Percentiles rank a stretch among this genome's conserved stretches.
phyloP scores from a whole-genome alignment of 1,284 basidiomycete species.

The Austroboletus novae-zelandiae region DNA sequence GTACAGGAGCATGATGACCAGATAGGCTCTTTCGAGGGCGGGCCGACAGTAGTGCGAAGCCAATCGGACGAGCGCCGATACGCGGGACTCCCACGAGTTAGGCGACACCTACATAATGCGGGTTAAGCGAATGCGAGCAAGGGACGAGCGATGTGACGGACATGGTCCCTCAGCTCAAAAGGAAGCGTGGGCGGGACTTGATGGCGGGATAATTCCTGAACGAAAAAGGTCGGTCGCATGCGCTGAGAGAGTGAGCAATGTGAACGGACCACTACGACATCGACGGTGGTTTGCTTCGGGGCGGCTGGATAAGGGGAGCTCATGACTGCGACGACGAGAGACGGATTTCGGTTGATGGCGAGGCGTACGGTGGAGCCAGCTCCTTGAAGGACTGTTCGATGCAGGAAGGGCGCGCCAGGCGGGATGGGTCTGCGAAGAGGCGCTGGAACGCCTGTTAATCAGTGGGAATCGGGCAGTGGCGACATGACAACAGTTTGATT shows the following conservation, averaged over 20 bases:
- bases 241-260: neutral
- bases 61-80: slow-evolving; percentile 39
- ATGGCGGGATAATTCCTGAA: slow-evolving; percentile 34
- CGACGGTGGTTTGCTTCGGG: slow-evolving; percentile 15
- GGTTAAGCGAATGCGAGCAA: neutral
- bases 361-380: slow-evolving; percentile 19
- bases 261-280: slow-evolving; percentile 21
- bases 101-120: slow-evolving; percentile 37
- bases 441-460: neutral
- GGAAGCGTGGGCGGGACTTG: slow-evolving; percentile 34
- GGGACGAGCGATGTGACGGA: slow-evolving; percentile 19
- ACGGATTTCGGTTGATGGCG: neutral
- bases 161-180: slow-evolving; percentile 32
- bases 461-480: neutral
- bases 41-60: slow-evolving; percentile 46
- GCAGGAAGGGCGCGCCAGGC: neutral
- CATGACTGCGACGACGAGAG: slow-evolving; percentile 9
- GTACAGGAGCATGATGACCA: slow-evolving; percentile 41
- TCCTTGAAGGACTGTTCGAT: slow-evolving; percentile 4
- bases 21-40: slow-evolving; percentile 45
- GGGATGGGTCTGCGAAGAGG: neutral
- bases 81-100: slow-evolving; percentile 45
- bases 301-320: slow-evolving; percentile 6
- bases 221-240: slow-evolving; percentile 1
- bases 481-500: slow-evolving; percentile 20